A percentile compares a stretch with the other conserved stretches of the same genome.
Evolutionary conservation across 148 eudicot species (phyloP).

Genomic region (Camellia japonica): DNA sequence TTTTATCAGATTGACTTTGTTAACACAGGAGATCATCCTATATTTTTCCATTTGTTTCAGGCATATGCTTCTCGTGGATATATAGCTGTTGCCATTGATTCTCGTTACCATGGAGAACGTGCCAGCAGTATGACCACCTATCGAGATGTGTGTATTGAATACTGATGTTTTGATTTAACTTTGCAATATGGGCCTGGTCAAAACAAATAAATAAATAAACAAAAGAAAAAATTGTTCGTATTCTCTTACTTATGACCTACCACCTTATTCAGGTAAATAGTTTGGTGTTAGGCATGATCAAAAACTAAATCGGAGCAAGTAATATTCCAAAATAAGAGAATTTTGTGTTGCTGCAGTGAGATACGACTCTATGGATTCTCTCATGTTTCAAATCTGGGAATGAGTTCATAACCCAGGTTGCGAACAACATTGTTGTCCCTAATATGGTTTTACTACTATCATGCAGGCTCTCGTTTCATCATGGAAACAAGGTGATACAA

Average conservation of each 20-base stretch:
- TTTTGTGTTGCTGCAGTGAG: too few species aligned
- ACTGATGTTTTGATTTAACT: constrained; percentile 4
- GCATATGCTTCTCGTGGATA: constrained; percentile 98
- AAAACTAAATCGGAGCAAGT: too few species aligned
- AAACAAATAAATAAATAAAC: neutral
- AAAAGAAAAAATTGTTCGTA: too few species aligned
- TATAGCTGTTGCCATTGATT: constrained; percentile 82
- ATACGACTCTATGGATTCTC: neutral
- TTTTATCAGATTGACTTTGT: neutral
- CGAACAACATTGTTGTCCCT: neutral
- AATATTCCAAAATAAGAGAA: too few species aligned
- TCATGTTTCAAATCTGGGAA: neutral
- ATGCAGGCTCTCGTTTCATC: constrained; percentile 88
- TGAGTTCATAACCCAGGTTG: neutral
- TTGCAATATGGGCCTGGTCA: neutral
- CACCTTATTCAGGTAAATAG: too few species aligned
- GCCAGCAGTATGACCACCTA: constrained; percentile 74
- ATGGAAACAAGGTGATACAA: constrained; percentile 87
- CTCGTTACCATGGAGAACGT: constrained; percentile 98
- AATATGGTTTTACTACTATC: constrained; percentile 13
- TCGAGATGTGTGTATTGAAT: constrained; percentile 54
- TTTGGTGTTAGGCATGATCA: too few species aligned
- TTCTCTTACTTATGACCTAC: too few species aligned
- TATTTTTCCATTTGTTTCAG: constrained; percentile 34
- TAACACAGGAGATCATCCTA: neutral